Base-by-base conservation (phyloP, 805 yeast genomes). In the Tetrapisispora arboricola region DNA sequence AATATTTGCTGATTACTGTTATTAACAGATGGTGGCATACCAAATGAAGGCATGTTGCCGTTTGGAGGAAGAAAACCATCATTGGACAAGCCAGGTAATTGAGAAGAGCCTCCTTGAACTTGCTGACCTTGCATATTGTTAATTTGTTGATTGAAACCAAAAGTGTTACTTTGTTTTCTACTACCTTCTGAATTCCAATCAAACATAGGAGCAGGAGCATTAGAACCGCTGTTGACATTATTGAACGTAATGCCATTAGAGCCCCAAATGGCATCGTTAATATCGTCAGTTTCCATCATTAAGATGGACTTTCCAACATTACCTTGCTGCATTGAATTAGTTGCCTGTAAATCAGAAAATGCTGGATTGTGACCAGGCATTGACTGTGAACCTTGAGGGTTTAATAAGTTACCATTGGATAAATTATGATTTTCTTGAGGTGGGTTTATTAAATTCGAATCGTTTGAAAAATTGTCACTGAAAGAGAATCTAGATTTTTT, bases 401-500 rank as follows among this genome's bases (percentile, higher is more conserved):
- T 32, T 16, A 32, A 13, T 21, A 15, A 24, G 17, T 21, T 33
- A 20, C 25, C 27, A 9, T 35, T 12, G 12, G 44, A 24, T 18
- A 21, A 3, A 13, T 12, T 28, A 15, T 29, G 34, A 24, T 27
- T 33, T 22, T 39, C 38, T 13, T 37, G 38, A 18, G 20, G 30
- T 36, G 38, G 45, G 16, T 32, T 38, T 15, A 40, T 25, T 19
- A 43, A 28, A 20, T 20, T 33, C 5, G 33, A 25, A 18, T 63
- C 67, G 26, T 50, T 54, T n/a, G 54, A 60, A 50, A 73, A 72
- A 9, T 85, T 84, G 54, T 80, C 86, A 48, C 79, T 72, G 54
- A 80, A 80, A 29, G 80, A 66, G 51, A 80, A 79, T 49, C 85
- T 68, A n/a, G 84, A 77, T 49, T 84, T 64, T 53, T 76, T 80